phyloP scores from a whole-genome alignment of 805 yeast genomes.

The Saccharomycopsis olivae region DNA sequence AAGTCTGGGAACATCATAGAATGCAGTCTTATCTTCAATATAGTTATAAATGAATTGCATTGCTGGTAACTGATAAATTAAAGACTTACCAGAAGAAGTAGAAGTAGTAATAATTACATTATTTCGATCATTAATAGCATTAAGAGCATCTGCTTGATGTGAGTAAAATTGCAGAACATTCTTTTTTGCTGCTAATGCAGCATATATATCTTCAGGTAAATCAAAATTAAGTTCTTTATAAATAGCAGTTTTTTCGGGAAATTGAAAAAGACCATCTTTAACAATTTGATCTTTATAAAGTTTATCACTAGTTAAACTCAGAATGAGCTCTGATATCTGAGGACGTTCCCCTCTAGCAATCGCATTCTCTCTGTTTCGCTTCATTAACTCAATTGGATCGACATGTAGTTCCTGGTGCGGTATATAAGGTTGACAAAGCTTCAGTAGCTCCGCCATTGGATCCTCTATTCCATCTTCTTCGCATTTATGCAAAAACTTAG shows the following conservation, averaged over 20 bases:
- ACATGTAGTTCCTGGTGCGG: conserved; percentile 41
- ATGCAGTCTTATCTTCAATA: conserved; percentile 25
- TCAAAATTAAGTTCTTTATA: conserved; percentile 33
- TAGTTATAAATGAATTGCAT: conserved; percentile 28
- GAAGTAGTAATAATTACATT: conserved; percentile 88
- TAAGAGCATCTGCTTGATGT: conserved; percentile 77
- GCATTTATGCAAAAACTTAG: conserved; percentile 27
- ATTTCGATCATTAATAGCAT: conserved; percentile 41
- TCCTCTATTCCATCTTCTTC: conserved; percentile 24
- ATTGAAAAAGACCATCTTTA: conserved; percentile 33
- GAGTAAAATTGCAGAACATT: conserved; percentile 49
- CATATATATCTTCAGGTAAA: conserved; percentile 40
- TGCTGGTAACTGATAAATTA: conserved; percentile 85
- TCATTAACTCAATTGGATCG: conserved; percentile 57
- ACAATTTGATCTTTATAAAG: conserved; percentile 58
- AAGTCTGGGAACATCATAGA: neutral
- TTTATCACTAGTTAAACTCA: conserved; percentile 34
- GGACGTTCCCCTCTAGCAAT: conserved; percentile 27
- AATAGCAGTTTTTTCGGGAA: conserved; percentile 35
- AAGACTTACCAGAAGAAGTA: conserved; percentile 92
- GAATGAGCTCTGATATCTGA: conserved; percentile 38
- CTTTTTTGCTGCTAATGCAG: conserved; percentile 39
- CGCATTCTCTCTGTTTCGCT: conserved; percentile 22
- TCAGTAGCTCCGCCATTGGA: conserved; percentile 32
- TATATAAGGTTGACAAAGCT: conserved; percentile 27